Conservation (phyloP, 2,329 filamentous ascomycete species). For the Penicillium sp. region DNA sequence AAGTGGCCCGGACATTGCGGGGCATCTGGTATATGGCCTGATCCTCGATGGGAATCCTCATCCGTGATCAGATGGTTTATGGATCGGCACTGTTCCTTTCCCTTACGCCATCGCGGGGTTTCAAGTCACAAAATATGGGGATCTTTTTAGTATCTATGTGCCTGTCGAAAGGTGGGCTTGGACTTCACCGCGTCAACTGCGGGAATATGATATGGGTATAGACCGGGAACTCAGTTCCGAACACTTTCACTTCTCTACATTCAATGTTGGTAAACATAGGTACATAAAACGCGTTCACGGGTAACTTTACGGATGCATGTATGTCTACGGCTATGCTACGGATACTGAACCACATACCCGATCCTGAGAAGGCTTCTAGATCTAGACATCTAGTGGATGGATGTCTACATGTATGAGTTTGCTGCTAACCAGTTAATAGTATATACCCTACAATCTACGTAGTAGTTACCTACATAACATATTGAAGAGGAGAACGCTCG, state of each 20-base stretch:
- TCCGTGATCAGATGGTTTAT: slow-evolving; percentile 18
- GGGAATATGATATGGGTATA: background rate
- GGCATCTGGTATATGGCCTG: slow-evolving; percentile 22
- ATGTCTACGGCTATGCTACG: too few species aligned
- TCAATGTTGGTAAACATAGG: too few species aligned
- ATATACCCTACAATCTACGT: too few species aligned
- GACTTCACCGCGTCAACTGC: slow-evolving; percentile 1
- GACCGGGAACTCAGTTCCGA: background rate
- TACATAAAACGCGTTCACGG: too few species aligned
- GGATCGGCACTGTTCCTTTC: background rate
- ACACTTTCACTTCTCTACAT: background rate
- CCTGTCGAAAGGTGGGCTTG: background rate
- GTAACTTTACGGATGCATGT: too few species aligned
- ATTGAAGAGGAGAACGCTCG: too few species aligned
- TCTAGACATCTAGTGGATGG: too few species aligned
- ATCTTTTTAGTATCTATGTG: background rate
- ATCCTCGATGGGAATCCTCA: slow-evolving; percentile 11
- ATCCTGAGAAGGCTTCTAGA: too few species aligned
- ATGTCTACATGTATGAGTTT: too few species aligned
- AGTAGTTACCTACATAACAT: too few species aligned
- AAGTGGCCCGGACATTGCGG: slow-evolving; percentile 20
- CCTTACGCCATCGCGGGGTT: slow-evolving; percentile 27
- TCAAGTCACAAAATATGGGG: slow-evolving; percentile 11
- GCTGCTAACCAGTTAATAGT: too few species aligned
- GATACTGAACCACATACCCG: too few species aligned